Base-by-base conservation (phyloP, 2,329 filamentous ascomycete species). In the Dactylellina sp. region DNA sequence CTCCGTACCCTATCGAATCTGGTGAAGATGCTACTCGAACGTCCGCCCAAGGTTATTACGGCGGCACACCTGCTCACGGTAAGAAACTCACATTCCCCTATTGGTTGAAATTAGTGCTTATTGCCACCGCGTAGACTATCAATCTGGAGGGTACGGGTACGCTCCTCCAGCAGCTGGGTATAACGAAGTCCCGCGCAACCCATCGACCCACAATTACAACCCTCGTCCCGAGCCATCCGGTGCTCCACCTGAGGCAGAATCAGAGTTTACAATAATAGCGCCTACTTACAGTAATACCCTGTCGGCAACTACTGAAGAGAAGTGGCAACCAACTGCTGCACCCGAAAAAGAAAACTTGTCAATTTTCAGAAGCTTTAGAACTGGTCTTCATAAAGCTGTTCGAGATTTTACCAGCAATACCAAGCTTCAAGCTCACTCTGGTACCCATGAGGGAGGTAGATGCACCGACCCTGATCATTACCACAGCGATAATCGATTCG, bases 401-500 rank as follows among this genome's bases (percentile, higher is more conserved):
- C 61, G 70, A 22, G 70, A 61, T 42, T 53, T 74, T 16, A 44
- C 70, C 24, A 66, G 39, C 14, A 56, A 46, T 24, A 37, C 12
- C 32, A 61, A 52, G 22, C 52, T 39, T 6, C 22, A 42, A 22
- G 42, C 44, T 11, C 70, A 82, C 28, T 83, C 85, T 52, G 78
- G 81, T 1, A 80, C 82, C 24, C 80, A 82, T 59, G 82, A 84
- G 75, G 81, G 81, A 24, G 80, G 81, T 4, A 14, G 22, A 16
- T 75, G 71, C 42, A 49, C 63, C 9, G 50, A 75, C 16, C 63
- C 71, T 14, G 53, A 63, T 22, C 71, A 75, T 49, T 63, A 63
- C 39, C 71, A 65, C 28, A 75, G 63, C 25, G 32, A 55, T 24
- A 84, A 89, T 76, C 85, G 87, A 53, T 89, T 84, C 79, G 83